Percentiles rank a stretch among this genome's conserved stretches.
Evolutionary conservation across 441 rosid species (phyloP).

Genomic region (Gossypium lobatum): DNA sequence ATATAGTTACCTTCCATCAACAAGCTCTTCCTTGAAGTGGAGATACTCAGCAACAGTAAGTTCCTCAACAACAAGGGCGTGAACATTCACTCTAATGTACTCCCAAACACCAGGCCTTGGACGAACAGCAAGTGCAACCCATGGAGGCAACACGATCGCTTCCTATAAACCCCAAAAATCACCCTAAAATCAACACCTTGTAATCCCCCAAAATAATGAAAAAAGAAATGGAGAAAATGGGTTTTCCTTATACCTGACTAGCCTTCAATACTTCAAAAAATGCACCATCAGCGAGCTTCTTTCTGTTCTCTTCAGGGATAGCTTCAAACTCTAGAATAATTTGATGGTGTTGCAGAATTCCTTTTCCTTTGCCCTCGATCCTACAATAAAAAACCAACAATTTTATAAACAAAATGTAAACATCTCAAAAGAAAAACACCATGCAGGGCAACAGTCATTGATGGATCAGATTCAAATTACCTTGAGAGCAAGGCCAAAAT

Average conservation of each 20-base stretch:
- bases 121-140: conserved; percentile 75
- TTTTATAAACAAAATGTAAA: neutral
- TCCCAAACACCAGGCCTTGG: conserved; percentile 96
- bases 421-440: neutral
- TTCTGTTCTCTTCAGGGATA: conserved; percentile 45
- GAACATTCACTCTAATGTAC: conserved; percentile 64
- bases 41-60: conserved; percentile 53
- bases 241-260: conserved; percentile 37
- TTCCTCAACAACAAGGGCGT: conserved; percentile 69
- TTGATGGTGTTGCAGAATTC: conserved; percentile 69
- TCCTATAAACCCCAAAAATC: conserved; percentile 37
- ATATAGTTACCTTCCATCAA: conserved; percentile 53
- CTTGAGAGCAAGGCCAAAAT: conserved; percentile 82
- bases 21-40: conserved; percentile 78
- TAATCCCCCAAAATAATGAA: neutral
- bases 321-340: conserved; percentile 65
- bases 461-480: conserved; percentile 26
- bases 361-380: conserved; percentile 71
- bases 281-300: conserved; percentile 42
- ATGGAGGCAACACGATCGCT: conserved; percentile 69
- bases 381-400: conserved; percentile 22
- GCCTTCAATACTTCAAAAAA: conserved; percentile 61
- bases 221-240: neutral
- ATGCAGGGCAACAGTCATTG: neutral
- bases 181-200: neutral